Evolutionary conservation across 2,329 filamentous ascomycete species (phyloP).

Genomic region (Paecilomyces formosus): DNA sequence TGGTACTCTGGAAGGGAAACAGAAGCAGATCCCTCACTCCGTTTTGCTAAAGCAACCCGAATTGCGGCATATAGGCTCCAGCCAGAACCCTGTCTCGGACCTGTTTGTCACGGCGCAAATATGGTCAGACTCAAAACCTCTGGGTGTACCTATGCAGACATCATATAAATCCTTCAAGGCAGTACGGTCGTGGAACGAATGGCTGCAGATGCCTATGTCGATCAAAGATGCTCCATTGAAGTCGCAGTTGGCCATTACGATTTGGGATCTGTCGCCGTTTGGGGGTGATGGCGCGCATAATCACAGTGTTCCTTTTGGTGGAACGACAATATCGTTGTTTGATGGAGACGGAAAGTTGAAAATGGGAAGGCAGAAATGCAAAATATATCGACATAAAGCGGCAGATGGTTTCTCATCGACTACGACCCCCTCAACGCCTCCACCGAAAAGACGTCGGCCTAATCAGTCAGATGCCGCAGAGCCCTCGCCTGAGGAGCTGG

Average conservation of each 20-base stretch:
- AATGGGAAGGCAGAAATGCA: slow-evolving; percentile 88
- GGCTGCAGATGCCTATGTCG: slow-evolving; percentile 78
- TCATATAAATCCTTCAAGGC: slow-evolving; percentile 84
- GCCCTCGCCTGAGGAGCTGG: slow-evolving; percentile 64
- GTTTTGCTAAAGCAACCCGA: slow-evolving; percentile 71
- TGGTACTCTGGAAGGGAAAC: slow-evolving; percentile 69
- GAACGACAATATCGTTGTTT: slow-evolving; percentile 87
- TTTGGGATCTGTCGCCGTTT: slow-evolving; percentile 87
- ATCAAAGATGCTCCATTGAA: slow-evolving; percentile 77
- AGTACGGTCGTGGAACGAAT: slow-evolving; percentile 78
- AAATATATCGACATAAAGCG: slow-evolving; percentile 69
- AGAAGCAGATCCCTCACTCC: slow-evolving; percentile 67
- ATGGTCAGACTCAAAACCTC: slow-evolving; percentile 90
- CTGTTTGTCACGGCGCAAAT: slow-evolving; percentile 89
- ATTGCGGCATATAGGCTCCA: slow-evolving; percentile 79
- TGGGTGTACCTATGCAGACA: slow-evolving; percentile 87
- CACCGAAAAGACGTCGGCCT: slow-evolving; percentile 47
- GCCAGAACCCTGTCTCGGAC: slow-evolving; percentile 74
- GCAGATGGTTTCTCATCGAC: slow-evolving; percentile 80
- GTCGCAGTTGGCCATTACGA: slow-evolving; percentile 79
- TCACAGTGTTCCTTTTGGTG: slow-evolving; percentile 85
- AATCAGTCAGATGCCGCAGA: slow-evolving; percentile 40
- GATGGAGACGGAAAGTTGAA: slow-evolving; percentile 85
- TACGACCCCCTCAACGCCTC: slow-evolving; percentile 64
- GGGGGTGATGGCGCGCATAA: slow-evolving; percentile 62